Base-by-base conservation (phyloP, 495 filamentous ascomycete species). In the Pyrenula massariospora region DNA sequence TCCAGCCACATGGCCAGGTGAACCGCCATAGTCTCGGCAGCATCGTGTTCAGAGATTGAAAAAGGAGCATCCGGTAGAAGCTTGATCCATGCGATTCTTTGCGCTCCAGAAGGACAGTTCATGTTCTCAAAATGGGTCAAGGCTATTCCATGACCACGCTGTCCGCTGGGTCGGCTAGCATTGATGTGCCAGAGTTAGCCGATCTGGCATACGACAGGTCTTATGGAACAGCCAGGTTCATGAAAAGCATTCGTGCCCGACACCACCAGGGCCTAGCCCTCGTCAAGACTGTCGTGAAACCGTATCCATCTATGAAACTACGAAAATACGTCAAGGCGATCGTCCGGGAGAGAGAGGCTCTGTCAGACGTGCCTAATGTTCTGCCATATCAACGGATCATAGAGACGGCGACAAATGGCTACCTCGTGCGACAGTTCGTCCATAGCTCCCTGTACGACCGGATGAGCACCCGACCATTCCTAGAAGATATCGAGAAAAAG, bases 391-490 rank as follows among this genome's bases (percentile, higher is more conserved):
- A 96, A 63, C 84, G 89, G 48, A 82, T 94, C 52, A 72, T 96
- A 56, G 92, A 97, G 66, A 97, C 94, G 2, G 80, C 86, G 54
- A 91, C 82, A 8, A 88, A 89, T 64, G 94, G 91, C 52, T 96
- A 92, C 68, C 82, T 99, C 52, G 88, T 96, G n/a, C 85, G 94
- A 53, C 94, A 97, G 67, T 97, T 87, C 69, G 81, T 96, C 59
- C 89, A 96, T 70, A 96, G 88, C 78, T 95, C 91, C 25, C 79
- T 99, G 15, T 99, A 99, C 74, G 94, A 99, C 73, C 86, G 93
- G 24, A 85, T 97, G 70, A 88, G 91, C 65, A 97, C 92, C 10
- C 83, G 94, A n/a, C 94, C 94, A 3, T 97, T 97, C 65, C 77
- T 96, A 12, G 94, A 97, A 69, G 86, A 93, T 60, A 91, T 97